Base-by-base conservation (phyloP, 2,329 filamentous ascomycete genomes). In the Microdochium nivale region DNA sequence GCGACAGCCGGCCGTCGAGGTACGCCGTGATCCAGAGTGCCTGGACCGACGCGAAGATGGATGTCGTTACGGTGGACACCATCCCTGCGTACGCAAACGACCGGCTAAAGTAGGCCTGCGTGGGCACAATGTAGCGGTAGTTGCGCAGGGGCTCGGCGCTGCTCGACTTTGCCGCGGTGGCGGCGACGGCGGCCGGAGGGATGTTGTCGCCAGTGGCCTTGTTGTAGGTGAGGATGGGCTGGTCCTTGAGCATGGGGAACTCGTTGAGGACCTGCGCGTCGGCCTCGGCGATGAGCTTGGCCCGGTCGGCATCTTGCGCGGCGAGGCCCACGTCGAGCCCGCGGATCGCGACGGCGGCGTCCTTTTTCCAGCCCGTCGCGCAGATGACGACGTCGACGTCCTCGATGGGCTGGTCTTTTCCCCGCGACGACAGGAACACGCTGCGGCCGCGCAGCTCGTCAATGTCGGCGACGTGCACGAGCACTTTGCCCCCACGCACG, bases 21-120 rank as follows among this genome's bases (percentile, higher is more conserved):
- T 79, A 86, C 0, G 81, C 80, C 0, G 76, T 68, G 23, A 81
- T 70, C 78, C 78, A 81, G 2, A 81, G 66, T 2, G 73, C 76
- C 50, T 77, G 72, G 2, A 72, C 57, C 50, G 78, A 74, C 7
- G 74, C 67, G 3, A 73, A 59, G 25, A 73, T 57, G 1, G 67
- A 58, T 33, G 72, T 77, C 56, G 70, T 70, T 52, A 76, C 65
- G 53, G 71, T 73, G 56, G 67, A 70, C 19, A 73, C 61, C 48
- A 76, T 66, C 25, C 77, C 76, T 23, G 72, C 55, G 57, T 80
- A 80, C 4, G 72, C 75, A 5, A 79, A 62, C 2, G 71, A 72
- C 19, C 71, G 69, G 16, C 40, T 19, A 19, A 44, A 44, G 40
- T 21, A 44, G 13, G 14, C 40, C 40, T 44, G 40, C 9, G 40